Evolutionary conservation across 495 filamentous ascomycete species (phyloP).

Genomic region (Aspergillus sparsus): DNA sequence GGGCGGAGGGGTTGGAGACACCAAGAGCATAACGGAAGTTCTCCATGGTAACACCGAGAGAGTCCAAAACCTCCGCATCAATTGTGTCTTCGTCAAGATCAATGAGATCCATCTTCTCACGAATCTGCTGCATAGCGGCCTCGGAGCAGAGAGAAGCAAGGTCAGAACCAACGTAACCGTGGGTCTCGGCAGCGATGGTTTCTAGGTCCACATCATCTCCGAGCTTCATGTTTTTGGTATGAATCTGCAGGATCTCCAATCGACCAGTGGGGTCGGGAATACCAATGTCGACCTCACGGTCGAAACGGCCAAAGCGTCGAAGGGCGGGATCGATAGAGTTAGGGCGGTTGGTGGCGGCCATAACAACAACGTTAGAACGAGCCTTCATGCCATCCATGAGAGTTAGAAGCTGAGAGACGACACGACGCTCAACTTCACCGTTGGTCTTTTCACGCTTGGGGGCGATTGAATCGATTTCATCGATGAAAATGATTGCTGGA

Average conservation of each 20-base stretch:
- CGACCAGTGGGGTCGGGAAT: slow-evolving; percentile 97
- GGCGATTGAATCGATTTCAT: slow-evolving; percentile 98
- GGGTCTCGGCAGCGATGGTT: slow-evolving; percentile 94
- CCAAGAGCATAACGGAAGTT: slow-evolving; percentile 99
- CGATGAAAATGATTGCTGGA: slow-evolving; percentile 98
- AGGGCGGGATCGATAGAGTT: slow-evolving; percentile 96
- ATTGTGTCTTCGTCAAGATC: slow-evolving; percentile 99
- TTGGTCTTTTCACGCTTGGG: slow-evolving; percentile 99
- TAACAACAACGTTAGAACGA: slow-evolving; percentile 95
- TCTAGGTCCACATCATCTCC: slow-evolving; percentile 95
- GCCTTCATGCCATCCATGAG: slow-evolving; percentile 99
- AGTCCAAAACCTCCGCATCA: slow-evolving; percentile 96
- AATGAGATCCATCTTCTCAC: slow-evolving; percentile 99
- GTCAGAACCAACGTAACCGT: slow-evolving; percentile 99
- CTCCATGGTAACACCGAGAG: slow-evolving; percentile 97
- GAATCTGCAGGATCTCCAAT: slow-evolving; percentile 97
- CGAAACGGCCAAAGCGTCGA: slow-evolving; percentile 92
- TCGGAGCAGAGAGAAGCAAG: slow-evolving; percentile 98
- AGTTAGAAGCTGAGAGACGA: slow-evolving; percentile 95
- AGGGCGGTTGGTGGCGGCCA: slow-evolving; percentile 97
- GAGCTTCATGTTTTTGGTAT: slow-evolving; percentile 99
- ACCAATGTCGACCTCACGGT: slow-evolving; percentile 97
- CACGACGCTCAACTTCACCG: slow-evolving; percentile 96
- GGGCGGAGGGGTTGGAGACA: slow-evolving; percentile 96
- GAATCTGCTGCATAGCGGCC: slow-evolving; percentile 99